phyloP scores from a whole-genome alignment of 2,329 filamentous ascomycete genomes.

The Scopulariopsis brevicaulis region DNA sequence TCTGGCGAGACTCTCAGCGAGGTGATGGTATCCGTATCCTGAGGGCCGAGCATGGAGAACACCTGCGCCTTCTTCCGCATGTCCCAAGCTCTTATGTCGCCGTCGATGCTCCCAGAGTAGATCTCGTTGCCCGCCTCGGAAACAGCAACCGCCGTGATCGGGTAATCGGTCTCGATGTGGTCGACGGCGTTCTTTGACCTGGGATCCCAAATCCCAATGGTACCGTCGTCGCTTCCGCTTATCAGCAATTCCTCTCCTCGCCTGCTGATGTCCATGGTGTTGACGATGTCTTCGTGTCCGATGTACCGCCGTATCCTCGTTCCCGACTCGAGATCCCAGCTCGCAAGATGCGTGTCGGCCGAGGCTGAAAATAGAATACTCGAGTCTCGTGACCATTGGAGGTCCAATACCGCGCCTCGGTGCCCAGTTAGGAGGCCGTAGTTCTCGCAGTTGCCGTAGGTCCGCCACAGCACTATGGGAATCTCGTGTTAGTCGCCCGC shows the following conservation, averaged over 20 bases:
- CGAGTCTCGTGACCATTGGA: slow-evolving; percentile 95
- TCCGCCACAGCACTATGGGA: slow-evolving; percentile 74
- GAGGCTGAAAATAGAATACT: slow-evolving; percentile 84
- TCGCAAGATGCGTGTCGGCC: slow-evolving; percentile 84
- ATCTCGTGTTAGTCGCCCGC: slow-evolving; percentile 7
- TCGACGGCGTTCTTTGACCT: slow-evolving; percentile 79
- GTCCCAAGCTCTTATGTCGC: slow-evolving; percentile 96
- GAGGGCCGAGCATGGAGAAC: slow-evolving; percentile 82
- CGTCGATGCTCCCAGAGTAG: slow-evolving; percentile 90
- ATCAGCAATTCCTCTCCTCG: slow-evolving; percentile 84
- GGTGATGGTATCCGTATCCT: slow-evolving; percentile 89
- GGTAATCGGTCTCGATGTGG: slow-evolving; percentile 83
- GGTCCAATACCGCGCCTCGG: slow-evolving; percentile 78
- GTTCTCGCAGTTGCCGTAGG: slow-evolving; percentile 87
- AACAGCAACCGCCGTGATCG: slow-evolving; percentile 83
- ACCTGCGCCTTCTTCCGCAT: slow-evolving; percentile 80
- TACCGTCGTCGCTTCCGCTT: slow-evolving; percentile 87
- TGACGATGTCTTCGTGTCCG: slow-evolving; percentile 94
- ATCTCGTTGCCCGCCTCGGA: slow-evolving; percentile 92
- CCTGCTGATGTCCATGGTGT: slow-evolving; percentile 77
- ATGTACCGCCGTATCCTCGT: slow-evolving; percentile 81
- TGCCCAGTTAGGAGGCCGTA: slow-evolving; percentile 84
- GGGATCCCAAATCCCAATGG: slow-evolving; percentile 92
- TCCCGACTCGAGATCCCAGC: slow-evolving; percentile 92
- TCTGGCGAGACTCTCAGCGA: slow-evolving; percentile 89